Evolutionary conservation across 352 stramenopile genomes (phyloP), one percentile per base, ranked within the genome.

Genomic region (Pythium sp.): DNA sequence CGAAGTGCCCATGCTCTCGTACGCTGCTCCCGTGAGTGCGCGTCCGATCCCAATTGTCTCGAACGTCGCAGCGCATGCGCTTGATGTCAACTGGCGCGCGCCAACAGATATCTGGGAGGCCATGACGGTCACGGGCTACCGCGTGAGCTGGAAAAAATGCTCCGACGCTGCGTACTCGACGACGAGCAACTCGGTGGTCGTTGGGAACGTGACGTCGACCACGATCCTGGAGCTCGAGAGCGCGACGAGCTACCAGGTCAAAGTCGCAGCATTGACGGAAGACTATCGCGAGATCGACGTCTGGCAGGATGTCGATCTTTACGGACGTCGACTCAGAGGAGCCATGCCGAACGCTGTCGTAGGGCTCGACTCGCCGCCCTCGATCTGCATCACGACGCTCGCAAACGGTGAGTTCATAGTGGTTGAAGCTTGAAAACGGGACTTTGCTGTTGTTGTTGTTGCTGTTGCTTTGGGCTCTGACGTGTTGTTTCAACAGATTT

Each of bases 141-240:
- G 68, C 5, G 70, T 97, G 14, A 71, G 69, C 24, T 94, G 83
- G 75, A 86, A 87, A 47, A 46, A 53, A 26, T 89, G 76, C 56
- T 43, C 53, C 0, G 72, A 79, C 43, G 68, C 65, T n/a, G 12
- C 12, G 24, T 88, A 87, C 38, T 68, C 70, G 8, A 41, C 57
- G 8, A 18, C 54, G 2, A 58, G 66, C 12, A 68, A 84, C 38
- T 54, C 49, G 15, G 53, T 87, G 9, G 68, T 86, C 9, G 81
- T 98, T 22, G 92, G 93, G 2, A 98, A 98, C 62, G 86, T 98
- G 46, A 98, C 93, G n/a, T 93, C 81, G 5, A 98, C 94, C 6
- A 97, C 91, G 18, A 71, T 98, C 9, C 79, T 83, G 9, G 76
- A 77, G 11, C 78, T 98, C 2, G 41, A 70, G 15, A 77, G 77